Evolutionary conservation across 805 yeast species (phyloP).

Genomic region (Ogataea wickerhamii): DNA sequence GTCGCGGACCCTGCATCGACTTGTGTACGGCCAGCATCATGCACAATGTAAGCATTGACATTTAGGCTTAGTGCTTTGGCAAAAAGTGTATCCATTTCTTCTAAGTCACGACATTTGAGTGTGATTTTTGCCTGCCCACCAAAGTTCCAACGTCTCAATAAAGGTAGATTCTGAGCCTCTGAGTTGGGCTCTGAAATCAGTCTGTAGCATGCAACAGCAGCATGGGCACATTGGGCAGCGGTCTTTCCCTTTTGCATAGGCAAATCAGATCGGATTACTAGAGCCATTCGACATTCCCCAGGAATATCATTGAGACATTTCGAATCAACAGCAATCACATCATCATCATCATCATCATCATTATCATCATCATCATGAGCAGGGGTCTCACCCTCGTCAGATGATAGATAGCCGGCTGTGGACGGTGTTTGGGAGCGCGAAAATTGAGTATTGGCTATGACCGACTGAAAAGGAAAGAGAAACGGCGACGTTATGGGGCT

Average conservation of each 20-base stretch:
- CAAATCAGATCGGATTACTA: constrained; percentile 83
- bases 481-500: constrained; percentile 14
- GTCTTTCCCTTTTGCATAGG: constrained; percentile 93
- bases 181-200: constrained; percentile 52
- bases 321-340: constrained; percentile 55
- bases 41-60: constrained; percentile 75
- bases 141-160: constrained; percentile 72
- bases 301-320: constrained; percentile 58
- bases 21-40: constrained; percentile 97
- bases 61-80: constrained; percentile 80
- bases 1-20: constrained; percentile 96
- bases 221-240: constrained; percentile 98
- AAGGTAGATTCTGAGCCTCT: constrained; percentile 54
- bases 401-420: constrained; percentile 23
- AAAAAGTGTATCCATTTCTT: constrained; percentile 69
- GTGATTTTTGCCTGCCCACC: constrained; percentile 95
- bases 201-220: constrained; percentile 88
- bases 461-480: constrained; percentile 13
- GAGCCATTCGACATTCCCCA: constrained; percentile 83
- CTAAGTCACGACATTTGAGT: constrained; percentile 64
- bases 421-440: constrained; percentile 19
- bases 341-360: constrained; percentile 32
- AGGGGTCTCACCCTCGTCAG: constrained; percentile 15
- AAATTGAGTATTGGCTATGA: constrained; percentile 5
- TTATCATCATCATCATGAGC: constrained; percentile 12